Percentiles rank a stretch among this genome's conserved stretches.
Conservation (phyloP, 2,329 filamentous ascomycete genomes). For the Truncatella angustata region DNA sequence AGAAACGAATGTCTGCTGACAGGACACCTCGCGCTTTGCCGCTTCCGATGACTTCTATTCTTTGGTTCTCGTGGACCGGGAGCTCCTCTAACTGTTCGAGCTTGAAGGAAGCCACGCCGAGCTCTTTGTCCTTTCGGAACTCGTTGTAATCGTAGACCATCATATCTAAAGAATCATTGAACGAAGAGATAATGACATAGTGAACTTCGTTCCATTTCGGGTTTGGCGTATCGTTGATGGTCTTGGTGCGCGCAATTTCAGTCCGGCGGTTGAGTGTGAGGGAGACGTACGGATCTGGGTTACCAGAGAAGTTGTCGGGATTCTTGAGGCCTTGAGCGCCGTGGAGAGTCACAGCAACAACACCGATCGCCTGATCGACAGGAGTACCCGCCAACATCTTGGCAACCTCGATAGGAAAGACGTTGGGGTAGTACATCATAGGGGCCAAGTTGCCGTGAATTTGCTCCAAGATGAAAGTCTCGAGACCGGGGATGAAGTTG, state of each 20-base stretch:
- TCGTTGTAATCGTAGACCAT: slow-evolving; percentile 92
- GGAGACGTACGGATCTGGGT: slow-evolving; percentile 84
- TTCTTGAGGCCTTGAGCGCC: slow-evolving; percentile 93
- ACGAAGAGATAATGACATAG: slow-evolving; percentile 89
- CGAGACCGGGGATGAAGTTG: slow-evolving; percentile 95
- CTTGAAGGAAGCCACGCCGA: slow-evolving; percentile 81
- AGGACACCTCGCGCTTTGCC: slow-evolving; percentile 82
- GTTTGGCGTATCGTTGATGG: slow-evolving; percentile 76
- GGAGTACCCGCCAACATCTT: slow-evolving; percentile 96
- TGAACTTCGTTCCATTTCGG: slow-evolving; percentile 96
- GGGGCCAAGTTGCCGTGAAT: slow-evolving; percentile 91
- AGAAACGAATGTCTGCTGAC: slow-evolving; percentile 85
- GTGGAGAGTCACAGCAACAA: slow-evolving; percentile 87
- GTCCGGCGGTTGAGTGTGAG: slow-evolving; percentile 82
- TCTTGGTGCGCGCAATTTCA: slow-evolving; percentile 85
- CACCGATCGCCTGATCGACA: slow-evolving; percentile 93
- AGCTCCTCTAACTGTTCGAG: slow-evolving; percentile 80
- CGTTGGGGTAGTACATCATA: slow-evolving; percentile 98
- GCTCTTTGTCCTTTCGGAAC: slow-evolving; percentile 92
- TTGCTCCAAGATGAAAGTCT: slow-evolving; percentile 91
- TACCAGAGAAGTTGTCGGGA: slow-evolving; percentile 87
- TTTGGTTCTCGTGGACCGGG: slow-evolving; percentile 77
- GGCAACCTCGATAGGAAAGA: slow-evolving; percentile 97
- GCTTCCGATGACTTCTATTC: slow-evolving; percentile 78
- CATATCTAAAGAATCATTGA: slow-evolving; percentile 83